Base-by-base conservation (phyloP, 2,329 filamentous ascomycete genomes). In the Zasmidium cellare region DNA sequence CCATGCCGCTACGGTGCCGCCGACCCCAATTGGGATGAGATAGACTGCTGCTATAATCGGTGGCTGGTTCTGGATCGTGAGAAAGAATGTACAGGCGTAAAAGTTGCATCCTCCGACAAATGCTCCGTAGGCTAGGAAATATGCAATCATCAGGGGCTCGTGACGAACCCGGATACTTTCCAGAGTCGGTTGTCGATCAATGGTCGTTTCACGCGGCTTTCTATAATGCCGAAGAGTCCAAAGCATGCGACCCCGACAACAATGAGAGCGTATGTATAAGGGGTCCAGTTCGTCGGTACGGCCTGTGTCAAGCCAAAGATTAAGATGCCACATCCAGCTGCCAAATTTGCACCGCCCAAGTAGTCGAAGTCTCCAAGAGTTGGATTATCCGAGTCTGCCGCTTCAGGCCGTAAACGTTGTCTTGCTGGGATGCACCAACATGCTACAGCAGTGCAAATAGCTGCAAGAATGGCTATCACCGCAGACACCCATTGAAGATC, bases 51-150 rank as follows among this genome's bases (percentile, higher is more conserved):
- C n/a, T 7, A 46, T 46, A 20, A 46, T 46, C 16, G 41, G 41
- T n/a, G 41, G 41, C 9, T 20, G 7, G 41, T 46, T n/a, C n/a
- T 46, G 41, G 41, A 46, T 46, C 7, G 41, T 46, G 7, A 46
- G 41, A n/a, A 46, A 46, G 41, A 46, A 46, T 46, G 9, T n/a
- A 9, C 6, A 7, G 41, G 19, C 41, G 41, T 46, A 46, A n/a
- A 46, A 46, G 41, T 46, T 46, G n/a, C 41, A 46, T 6, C 41
- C 41, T 46, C 41, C 41, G 41, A 46, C 41, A n/a, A 46, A 46
- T n/a, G 41, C 41, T 9, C 41, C 41, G 41, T 46, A 46, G 16
- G 41, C 41, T 9, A 46, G 41, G 41, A 46, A 46, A n/a, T 46
- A 46, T 7, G 41, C 41, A 6, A 46, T 20, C 41, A 46, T 46